Conservation (phyloP, 495 filamentous ascomycete genomes). For the Podospora australis region DNA sequence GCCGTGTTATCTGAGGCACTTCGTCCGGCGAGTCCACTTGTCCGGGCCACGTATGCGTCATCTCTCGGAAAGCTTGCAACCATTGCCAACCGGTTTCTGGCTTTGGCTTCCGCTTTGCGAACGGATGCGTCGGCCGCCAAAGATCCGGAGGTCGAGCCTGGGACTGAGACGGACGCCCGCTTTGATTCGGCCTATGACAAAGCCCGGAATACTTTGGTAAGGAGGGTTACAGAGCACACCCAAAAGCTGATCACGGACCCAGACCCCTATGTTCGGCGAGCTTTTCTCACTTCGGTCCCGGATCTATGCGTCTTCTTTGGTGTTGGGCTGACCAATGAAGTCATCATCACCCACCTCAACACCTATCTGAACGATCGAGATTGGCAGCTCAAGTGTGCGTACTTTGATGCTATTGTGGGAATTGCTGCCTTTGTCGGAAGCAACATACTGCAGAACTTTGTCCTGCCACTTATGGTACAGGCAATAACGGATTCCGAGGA, state of each 20-base stretch:
- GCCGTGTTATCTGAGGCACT: constrained; percentile 55
- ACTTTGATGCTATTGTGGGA: constrained; percentile 91
- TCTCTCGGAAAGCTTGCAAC: constrained; percentile 88
- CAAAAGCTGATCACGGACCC: constrained; percentile 82
- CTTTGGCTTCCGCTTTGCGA: constrained; percentile 81
- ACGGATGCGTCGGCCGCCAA: constrained; percentile 75
- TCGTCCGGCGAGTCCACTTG: constrained; percentile 57
- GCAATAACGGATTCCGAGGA: constrained; percentile 95
- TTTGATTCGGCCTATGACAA: constrained; percentile 81
- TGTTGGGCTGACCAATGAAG: constrained; percentile 79
- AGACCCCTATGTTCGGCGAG: constrained; percentile 81
- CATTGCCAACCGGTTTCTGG: constrained; percentile 77
- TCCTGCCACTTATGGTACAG: constrained; percentile 92
- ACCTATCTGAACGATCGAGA: constrained; percentile 96
- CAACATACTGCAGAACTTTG: constrained; percentile 86
- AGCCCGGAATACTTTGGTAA: constrained; percentile 66
- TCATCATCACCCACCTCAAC: constrained; percentile 90
- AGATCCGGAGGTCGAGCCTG: constrained; percentile 77
- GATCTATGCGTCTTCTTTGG: constrained; percentile 95
- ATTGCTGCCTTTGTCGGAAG: constrained; percentile 87
- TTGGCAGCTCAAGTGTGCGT: constrained; percentile 94
- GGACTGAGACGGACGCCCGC: constrained; percentile 47
- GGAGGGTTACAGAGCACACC: constrained; percentile 78
- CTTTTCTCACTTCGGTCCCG: constrained; percentile 90
- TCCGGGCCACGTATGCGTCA: constrained; percentile 85